phyloP scores from a whole-genome alignment of 169 alveolate genomes.

The Condylostoma magnum region DNA sequence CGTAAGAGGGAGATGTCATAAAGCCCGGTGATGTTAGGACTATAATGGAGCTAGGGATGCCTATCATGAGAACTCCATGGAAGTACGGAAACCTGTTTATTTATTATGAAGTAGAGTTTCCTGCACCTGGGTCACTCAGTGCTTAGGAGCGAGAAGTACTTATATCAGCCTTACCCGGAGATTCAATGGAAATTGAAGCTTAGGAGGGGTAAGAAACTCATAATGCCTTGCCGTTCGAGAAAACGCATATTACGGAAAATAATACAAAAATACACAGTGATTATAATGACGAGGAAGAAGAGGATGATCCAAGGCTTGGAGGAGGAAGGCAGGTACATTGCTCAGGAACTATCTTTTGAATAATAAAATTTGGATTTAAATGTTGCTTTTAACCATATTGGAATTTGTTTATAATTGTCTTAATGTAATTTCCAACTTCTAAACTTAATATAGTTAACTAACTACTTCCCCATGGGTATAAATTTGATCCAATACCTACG shows the following conservation, averaged over 20 bases:
- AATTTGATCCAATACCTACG: too few relatives aligned
- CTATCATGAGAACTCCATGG: slow-evolving; percentile 91
- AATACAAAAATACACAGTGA: slow-evolving; percentile 12
- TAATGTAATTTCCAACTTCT: too few relatives aligned
- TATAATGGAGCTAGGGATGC: slow-evolving; percentile 95
- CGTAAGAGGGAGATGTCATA: slow-evolving; percentile 86
- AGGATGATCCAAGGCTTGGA: background rate
- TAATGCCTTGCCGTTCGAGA: slow-evolving; percentile 5
- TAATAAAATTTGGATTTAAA: too few relatives aligned
- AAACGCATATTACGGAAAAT: slow-evolving; percentile 12
- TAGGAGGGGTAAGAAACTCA: background rate
- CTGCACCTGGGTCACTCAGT: slow-evolving; percentile 49
- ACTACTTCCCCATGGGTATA: too few relatives aligned
- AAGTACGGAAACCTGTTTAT: slow-evolving; percentile 93
- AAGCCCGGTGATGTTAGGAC: slow-evolving; percentile 90
- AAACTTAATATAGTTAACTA: too few relatives aligned
- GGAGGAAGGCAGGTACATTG: slow-evolving; percentile 24
- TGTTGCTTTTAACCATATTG: too few relatives aligned
- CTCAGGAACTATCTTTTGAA: slow-evolving; percentile 28
- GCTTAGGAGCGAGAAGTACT: background rate
- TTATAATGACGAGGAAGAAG: slow-evolving; percentile 25
- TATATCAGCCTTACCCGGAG: background rate
- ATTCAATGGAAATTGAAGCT: background rate
- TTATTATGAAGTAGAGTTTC: slow-evolving; percentile 93
- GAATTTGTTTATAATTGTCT: too few relatives aligned